A percentile compares a stretch with the other conserved stretches of the same genome.
Conservation (phyloP, 2,329 filamentous ascomycete genomes). For the Ascochyta rabiei region DNA sequence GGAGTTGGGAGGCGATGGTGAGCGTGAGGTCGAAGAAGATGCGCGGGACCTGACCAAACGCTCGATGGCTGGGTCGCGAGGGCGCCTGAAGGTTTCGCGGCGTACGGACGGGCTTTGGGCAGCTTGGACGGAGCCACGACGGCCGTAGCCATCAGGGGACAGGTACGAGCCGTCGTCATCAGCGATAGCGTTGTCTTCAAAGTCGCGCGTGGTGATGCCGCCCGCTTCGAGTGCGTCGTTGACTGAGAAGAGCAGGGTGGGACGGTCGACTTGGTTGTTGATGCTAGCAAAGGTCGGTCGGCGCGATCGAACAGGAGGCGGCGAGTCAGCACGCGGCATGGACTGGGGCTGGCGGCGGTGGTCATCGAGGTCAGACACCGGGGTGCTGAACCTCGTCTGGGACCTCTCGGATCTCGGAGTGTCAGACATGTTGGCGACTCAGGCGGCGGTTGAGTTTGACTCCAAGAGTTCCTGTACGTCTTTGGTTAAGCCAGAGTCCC, state of each 20-base stretch:
- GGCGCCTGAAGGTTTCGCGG: conserved; percentile 52
- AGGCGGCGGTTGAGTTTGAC: conserved; percentile 31
- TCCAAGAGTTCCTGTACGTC: conserved; percentile 11
- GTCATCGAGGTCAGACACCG: conserved; percentile 83
- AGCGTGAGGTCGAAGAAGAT: conserved; percentile 65
- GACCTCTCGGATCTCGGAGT: conserved; percentile 70
- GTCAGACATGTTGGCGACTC: conserved; percentile 56
- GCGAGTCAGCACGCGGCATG: conserved; percentile 65
- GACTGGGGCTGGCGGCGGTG: conserved; percentile 73
- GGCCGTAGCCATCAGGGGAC: conserved; percentile 53
- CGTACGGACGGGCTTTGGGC: conserved; percentile 47
- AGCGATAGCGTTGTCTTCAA: conserved; percentile 84
- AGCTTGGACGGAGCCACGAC: conserved; percentile 53
- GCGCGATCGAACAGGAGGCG: conserved; percentile 56
- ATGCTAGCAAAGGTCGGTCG: conserved; percentile 78
- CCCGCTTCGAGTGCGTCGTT: conserved; percentile 53
- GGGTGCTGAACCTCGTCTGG: conserved; percentile 72
- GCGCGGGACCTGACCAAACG: conserved; percentile 51
- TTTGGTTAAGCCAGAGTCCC: conserved; percentile 36
- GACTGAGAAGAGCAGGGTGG: conserved; percentile 52
- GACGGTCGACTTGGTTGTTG: conserved; percentile 49
- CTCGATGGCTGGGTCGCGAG: conserved; percentile 44
- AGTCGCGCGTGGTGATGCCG: conserved; percentile 69
- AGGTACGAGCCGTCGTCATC: conserved; percentile 67
- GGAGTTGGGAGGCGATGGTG: conserved; percentile 89